These are phyloP conservation scores for Tuber indicum DNA, from an alignment of 495 filamentous ascomycete species.

Conservation along the genomic window DNA sequence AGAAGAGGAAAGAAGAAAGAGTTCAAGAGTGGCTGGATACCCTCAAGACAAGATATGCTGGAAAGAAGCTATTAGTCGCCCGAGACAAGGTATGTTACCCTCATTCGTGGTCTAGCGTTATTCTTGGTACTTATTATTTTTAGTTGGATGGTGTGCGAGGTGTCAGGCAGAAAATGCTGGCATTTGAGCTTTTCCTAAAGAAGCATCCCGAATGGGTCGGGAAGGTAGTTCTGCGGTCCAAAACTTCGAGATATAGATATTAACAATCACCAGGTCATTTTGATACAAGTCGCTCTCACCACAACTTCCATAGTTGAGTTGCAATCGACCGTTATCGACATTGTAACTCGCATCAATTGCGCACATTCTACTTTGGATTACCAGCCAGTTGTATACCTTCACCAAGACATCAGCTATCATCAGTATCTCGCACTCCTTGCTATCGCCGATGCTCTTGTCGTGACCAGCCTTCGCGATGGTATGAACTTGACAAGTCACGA, in stretches of 20 bases:
- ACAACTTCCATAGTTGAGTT: slow-evolving; percentile 79
- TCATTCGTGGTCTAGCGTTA: neutral
- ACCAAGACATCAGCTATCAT: slow-evolving; percentile 83
- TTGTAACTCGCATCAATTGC: slow-evolving; percentile 87
- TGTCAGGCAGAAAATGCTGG: slow-evolving; percentile 82
- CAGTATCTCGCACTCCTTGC: slow-evolving; percentile 85
- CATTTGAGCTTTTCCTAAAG: slow-evolving; percentile 89
- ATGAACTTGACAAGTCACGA: slow-evolving; percentile 95
- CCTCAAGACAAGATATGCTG: slow-evolving; percentile 70
- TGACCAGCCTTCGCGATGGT: slow-evolving; percentile 85
- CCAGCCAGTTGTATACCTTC: slow-evolving; percentile 85
- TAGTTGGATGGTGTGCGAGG: slow-evolving; percentile 77
- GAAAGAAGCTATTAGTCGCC: slow-evolving; percentile 82
- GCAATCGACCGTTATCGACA: slow-evolving; percentile 79
- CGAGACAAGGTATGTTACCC: slow-evolving; percentile 60
- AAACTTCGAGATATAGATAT: slow-evolving; percentile 3
- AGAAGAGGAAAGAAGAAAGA: slow-evolving; percentile 63
- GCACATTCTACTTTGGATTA: slow-evolving; percentile 79
- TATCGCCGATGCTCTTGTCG: slow-evolving; percentile 83
- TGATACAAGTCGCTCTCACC: slow-evolving; percentile 88
- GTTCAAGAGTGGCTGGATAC: slow-evolving; percentile 70
- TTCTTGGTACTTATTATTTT: slow-evolving; percentile 17
- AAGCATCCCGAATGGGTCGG: slow-evolving; percentile 82
- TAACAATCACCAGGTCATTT: slow-evolving; percentile 52
- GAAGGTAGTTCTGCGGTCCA: slow-evolving; percentile 48